phyloP scores from a whole-genome alignment of 179 eudicot species.

The Actinidia polygama region DNA sequence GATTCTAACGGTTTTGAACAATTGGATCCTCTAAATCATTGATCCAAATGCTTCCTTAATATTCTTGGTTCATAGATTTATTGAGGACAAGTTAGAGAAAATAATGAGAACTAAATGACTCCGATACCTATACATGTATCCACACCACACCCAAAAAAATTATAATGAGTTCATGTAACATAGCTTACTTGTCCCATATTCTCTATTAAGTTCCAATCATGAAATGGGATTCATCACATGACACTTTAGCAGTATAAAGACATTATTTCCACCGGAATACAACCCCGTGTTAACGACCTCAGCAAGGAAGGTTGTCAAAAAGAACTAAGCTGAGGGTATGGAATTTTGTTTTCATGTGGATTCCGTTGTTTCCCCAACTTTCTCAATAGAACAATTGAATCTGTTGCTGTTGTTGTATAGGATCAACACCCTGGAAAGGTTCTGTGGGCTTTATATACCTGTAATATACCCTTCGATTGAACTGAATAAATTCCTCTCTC shows the following conservation, averaged over 20 bases:
- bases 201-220: background rate
- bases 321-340: background rate
- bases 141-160: background rate
- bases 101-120: background rate
- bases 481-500: background rate
- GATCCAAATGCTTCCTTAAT: background rate
- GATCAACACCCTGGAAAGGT: conserved; percentile 3
- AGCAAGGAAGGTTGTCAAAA: background rate
- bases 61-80: no score
- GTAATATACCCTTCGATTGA: background rate
- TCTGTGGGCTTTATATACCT: background rate
- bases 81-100: no score
- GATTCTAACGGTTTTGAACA: no score
- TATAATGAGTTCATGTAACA: background rate
- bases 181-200: background rate
- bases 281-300: background rate
- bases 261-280: no score
- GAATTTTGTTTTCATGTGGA: background rate
- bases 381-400: background rate
- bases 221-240: no score
- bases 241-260: no score
- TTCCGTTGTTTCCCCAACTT: background rate
- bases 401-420: background rate
- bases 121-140: background rate
- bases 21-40: background rate